Evolutionary conservation across 2,329 filamentous ascomycete genomes (phyloP).

Genomic region (Pseudogymnoascus sp.): DNA sequence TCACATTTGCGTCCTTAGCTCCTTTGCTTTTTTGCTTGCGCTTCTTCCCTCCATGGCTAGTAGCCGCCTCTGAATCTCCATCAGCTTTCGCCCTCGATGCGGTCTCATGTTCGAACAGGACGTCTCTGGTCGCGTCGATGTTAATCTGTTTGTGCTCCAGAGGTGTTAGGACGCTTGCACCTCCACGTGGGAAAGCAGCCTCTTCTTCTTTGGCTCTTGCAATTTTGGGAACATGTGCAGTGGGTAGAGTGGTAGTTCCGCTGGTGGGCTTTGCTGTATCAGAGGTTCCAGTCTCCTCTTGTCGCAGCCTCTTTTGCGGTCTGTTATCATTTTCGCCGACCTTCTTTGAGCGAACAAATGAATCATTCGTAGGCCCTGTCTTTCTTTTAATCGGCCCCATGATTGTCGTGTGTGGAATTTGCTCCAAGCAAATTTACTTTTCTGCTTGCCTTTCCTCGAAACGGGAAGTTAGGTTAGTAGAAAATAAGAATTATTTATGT

Average conservation of each 20-base stretch:
- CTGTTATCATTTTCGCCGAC: conserved; percentile 18
- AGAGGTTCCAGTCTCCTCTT: conserved; percentile 15
- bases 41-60: conserved; percentile 33
- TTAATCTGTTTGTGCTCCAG: conserved; percentile 95
- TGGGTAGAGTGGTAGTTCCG: conserved; percentile 12
- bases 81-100: conserved; percentile 37
- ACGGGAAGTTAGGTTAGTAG: conserved; percentile 1
- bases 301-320: conserved; percentile 24
- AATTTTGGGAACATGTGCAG: conserved; percentile 12
- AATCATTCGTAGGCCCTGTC: conserved; percentile 26
- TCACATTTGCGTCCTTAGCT: conserved; percentile 42
- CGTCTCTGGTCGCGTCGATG: conserved; percentile 85
- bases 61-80: conserved; percentile 26
- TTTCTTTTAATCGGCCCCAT: conserved; percentile 29
- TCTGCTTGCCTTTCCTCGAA: neutral
- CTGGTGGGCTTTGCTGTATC: conserved; percentile 8
- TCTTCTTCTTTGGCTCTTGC: conserved; percentile 63
- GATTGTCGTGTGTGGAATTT: neutral
- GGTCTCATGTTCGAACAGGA: conserved; percentile 74
- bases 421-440: conserved; percentile 2
- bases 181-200: conserved; percentile 83
- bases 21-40: conserved; percentile 45
- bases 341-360: conserved; percentile 25
- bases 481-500: conserved; percentile 9
- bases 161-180: conserved; percentile 81